Conservation (phyloP, 192 early-diverging fungal genomes). For the Globomyces pollinis-pini region DNA sequence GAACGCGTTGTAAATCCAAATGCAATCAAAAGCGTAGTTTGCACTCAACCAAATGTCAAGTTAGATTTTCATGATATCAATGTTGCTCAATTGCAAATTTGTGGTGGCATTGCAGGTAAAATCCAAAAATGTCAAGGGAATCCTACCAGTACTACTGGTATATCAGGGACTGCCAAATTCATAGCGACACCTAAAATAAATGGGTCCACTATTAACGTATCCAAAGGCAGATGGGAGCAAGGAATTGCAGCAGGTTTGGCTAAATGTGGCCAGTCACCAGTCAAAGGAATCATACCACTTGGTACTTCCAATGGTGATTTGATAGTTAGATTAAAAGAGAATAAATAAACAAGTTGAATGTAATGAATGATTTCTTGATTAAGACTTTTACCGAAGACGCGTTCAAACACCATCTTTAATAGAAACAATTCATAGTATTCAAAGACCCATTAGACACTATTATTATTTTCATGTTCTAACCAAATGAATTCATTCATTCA, state of each 20-base stretch:
- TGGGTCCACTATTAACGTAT: constrained; percentile 12
- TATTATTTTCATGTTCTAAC: too few species aligned
- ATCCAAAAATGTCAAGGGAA: constrained; percentile 12
- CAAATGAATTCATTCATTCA: too few species aligned
- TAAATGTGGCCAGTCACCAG: neutral
- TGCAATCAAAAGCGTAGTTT: constrained; percentile 5
- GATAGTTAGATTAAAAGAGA: neutral
- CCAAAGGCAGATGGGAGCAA: constrained; percentile 13
- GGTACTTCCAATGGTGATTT: constrained; percentile 8
- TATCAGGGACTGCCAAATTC: constrained; percentile 6
- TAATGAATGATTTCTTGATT: too few species aligned
- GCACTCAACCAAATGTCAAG: neutral
- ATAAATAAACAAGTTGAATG: too few species aligned
- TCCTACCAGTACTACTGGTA: constrained; percentile 4
- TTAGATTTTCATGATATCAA: constrained; percentile 7
- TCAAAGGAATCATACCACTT: constrained; percentile 5
- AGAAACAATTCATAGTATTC: too few species aligned
- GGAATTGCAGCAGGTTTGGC: neutral
- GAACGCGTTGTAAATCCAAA: constrained; percentile 1
- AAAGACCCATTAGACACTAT: too few species aligned
- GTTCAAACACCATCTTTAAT: too few species aligned
- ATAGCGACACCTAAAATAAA: neutral
- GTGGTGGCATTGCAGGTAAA: constrained; percentile 12
- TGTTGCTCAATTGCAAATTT: constrained; percentile 3
- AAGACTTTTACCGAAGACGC: too few species aligned